Evolutionary conservation across 495 filamentous ascomycete species (phyloP), one percentile per base, ranked within the genome.

Genomic region (Chaetomium cochliodes): DNA sequence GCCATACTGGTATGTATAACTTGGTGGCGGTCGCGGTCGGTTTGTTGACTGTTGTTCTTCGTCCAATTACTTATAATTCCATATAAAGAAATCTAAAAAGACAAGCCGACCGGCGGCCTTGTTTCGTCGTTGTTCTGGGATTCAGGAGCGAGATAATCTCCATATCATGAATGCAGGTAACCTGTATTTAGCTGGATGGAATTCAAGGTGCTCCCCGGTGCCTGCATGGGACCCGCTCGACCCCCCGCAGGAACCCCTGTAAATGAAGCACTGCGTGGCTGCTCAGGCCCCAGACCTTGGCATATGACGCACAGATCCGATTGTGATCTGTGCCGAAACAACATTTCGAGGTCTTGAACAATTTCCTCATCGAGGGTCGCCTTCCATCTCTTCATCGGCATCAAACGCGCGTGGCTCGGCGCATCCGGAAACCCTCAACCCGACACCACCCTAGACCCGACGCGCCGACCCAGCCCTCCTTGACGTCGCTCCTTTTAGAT

Each of bases 321-420:
- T 39, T 50, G 25, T 53, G 65, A 58, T 57, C 65, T 28, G 64
- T 66, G 64, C 30, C 33, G 33, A 37, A 37, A 37, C 6, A 37
- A 30, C 51, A 33, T 8, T 54, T 15, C 25, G 11, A 33, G 51
- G 26, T 28, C 22, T 44, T 15, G 5, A 37, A 23, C 23, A 46
- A 11, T 28, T 44, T 55, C 18, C 49, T 37, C 44, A 28, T 2
- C 52, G 28, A n/a, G 2, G 26, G 11, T 33, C n/a, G n/a, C 5
- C 47, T 42, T 42, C 13, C 30, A 22, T n/a, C n/a, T n/a, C 59
- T 23, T 25, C 39, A 25, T 20, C 26, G 2, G 16, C 58, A 20
- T 41, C 53, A 39, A 23, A 63, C n/a, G 51, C 60, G 61, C 52
- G 33, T 37, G 42, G 26, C 23, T 18, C 41, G 8, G 37, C 52